Conservation (phyloP, 768 basidiomycete species). For the Phaffia australis region DNA sequence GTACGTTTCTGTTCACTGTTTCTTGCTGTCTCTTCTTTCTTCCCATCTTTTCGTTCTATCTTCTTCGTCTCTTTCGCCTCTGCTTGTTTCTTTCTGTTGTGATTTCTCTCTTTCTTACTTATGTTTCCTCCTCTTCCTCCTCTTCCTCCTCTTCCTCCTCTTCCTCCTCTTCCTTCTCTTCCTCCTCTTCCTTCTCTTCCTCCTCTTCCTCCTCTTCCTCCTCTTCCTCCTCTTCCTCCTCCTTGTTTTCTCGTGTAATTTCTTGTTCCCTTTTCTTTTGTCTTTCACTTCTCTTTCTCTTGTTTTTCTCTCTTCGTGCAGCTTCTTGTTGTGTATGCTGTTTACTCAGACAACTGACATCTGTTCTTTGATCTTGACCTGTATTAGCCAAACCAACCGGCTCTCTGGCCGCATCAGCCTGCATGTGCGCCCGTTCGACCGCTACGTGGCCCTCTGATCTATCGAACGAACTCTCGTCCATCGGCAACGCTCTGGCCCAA, state of each 20-base stretch:
- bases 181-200: slow-evolving; percentile 9
- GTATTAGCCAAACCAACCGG: too few species aligned
- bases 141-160: background rate
- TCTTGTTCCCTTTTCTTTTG: background rate
- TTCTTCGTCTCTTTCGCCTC: background rate
- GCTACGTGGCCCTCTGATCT: too few species aligned
- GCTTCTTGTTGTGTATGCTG: too few species aligned
- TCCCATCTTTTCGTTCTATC: background rate
- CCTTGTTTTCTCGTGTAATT: slow-evolving; percentile 5
- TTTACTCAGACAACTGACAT: too few species aligned
- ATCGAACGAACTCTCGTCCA: too few species aligned
- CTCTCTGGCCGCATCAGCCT: too few species aligned
- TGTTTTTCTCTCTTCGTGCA: too few species aligned
- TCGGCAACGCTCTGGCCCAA: too few species aligned
- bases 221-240: background rate
- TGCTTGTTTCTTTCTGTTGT: background rate
- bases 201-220: background rate
- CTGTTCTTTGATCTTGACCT: too few species aligned
- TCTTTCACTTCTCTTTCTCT: background rate
- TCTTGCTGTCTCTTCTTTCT: background rate
- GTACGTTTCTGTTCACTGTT: background rate
- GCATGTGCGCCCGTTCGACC: too few species aligned
- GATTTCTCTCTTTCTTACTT: background rate
- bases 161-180: background rate
- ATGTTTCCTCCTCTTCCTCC: background rate